Evolutionary conservation across 306 rosid genomes (phyloP).

Genomic region (Cucurbita moschata): DNA sequence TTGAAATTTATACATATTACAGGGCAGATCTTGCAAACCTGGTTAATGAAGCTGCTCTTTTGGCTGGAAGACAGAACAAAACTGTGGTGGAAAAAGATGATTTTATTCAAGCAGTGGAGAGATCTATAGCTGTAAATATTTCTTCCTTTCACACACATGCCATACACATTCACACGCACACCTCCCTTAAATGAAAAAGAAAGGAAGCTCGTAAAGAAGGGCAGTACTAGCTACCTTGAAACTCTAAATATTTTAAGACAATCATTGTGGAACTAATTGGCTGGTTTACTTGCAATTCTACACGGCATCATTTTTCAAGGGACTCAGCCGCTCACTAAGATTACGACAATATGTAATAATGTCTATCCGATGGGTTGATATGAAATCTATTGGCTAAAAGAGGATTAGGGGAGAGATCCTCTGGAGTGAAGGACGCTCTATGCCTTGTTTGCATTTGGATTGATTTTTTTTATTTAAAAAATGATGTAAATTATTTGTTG

Average conservation of each 20-base stretch:
- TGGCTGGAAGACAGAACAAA: constrained; percentile 86
- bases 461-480: constrained; percentile 8
- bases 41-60: constrained; percentile 87
- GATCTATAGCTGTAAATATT: constrained; percentile 82
- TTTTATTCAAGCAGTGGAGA: constrained; percentile 85
- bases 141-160: background rate
- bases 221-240: background rate
- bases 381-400: background rate
- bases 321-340: background rate
- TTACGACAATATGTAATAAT: background rate
- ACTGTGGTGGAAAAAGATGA: constrained; percentile 67
- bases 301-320: background rate
- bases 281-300: background rate
- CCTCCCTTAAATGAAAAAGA: background rate
- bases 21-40: constrained; percentile 99
- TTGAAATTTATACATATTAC: constrained; percentile 7
- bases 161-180: background rate
- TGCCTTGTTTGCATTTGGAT: background rate
- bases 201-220: background rate
- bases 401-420: background rate
- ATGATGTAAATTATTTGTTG: constrained; percentile 19
- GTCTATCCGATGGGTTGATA: background rate
- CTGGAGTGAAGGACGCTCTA: background rate
- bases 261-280: background rate
- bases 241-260: background rate